Evolutionary conservation across 2,329 filamentous ascomycete species (phyloP).

Genomic region (Lecanicillium sp.): DNA sequence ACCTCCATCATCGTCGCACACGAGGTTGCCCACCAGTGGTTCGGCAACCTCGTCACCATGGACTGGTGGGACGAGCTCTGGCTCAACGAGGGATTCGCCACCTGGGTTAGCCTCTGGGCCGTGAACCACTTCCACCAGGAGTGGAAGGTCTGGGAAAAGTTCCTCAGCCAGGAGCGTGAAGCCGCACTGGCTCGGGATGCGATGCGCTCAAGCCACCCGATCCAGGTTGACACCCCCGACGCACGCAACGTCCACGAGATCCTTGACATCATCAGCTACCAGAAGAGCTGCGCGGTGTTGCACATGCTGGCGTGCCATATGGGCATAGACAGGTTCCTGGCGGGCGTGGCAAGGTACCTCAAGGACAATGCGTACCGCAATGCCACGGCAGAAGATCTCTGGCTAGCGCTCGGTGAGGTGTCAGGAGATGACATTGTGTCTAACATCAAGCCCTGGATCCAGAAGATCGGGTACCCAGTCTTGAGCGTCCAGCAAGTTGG

Average conservation of each 20-base stretch:
- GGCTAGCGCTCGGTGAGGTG: conserved; percentile 81
- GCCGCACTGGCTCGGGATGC: conserved; percentile 83
- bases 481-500: conserved; percentile 68
- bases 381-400: conserved; percentile 84
- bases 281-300: conserved; percentile 90
- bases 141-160: conserved; percentile 96
- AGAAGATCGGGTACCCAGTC: conserved; percentile 90
- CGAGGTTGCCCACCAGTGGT: conserved; percentile 96
- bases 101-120: conserved; percentile 54
- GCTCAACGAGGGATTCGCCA: conserved; percentile 89
- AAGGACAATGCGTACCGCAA: conserved; percentile 97
- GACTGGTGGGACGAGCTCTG: conserved; percentile 97
- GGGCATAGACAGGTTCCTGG: conserved; percentile 89
- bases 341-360: conserved; percentile 83
- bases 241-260: conserved; percentile 97
- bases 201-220: conserved; percentile 87
- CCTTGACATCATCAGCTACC: conserved; percentile 95
- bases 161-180: conserved; percentile 88
- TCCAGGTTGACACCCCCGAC: conserved; percentile 90
- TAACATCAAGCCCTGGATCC: conserved; percentile 95
- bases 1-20: conserved; percentile 95
- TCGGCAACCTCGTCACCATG: conserved; percentile 96
- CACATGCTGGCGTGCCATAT: conserved; percentile 96
- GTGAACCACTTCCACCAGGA: conserved; percentile 94
- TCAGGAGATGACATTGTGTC: conserved; percentile 89